Conservation (phyloP, 257 asterid species). For the Cynanchum wilfordii region DNA sequence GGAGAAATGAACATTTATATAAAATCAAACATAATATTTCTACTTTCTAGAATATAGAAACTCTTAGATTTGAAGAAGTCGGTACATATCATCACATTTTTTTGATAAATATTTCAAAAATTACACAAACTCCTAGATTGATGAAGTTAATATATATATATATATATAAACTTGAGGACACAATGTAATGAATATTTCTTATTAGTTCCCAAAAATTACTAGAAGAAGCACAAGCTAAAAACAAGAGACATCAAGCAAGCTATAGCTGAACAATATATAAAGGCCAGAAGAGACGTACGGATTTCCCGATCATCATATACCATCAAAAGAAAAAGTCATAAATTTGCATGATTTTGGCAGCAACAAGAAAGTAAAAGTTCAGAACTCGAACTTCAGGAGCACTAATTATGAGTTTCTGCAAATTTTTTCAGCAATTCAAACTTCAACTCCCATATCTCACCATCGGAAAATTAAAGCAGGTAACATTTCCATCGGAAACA, state of each 20-base stretch:
- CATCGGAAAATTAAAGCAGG: background rate
- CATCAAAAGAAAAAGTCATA: background rate
- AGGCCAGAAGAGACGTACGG: background rate
- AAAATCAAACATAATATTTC: background rate
- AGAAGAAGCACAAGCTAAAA: background rate
- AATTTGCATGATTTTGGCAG: background rate
- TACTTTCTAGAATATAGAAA: background rate
- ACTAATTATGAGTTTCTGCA: background rate
- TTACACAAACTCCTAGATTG: background rate
- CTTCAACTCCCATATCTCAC: background rate
- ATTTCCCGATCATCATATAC: background rate
- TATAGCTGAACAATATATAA: background rate
- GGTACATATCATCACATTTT: background rate
- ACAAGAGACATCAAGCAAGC: background rate
- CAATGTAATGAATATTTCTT: background rate
- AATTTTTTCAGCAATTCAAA: slow-evolving; percentile 2
- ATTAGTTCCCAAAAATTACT: background rate
- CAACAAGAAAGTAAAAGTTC: background rate
- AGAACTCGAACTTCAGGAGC: background rate
- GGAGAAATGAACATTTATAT: background rate
- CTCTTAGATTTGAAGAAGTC: background rate
- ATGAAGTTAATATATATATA: background rate
- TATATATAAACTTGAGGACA: background rate
- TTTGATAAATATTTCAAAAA: background rate
- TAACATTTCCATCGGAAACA: background rate